Conservation (phyloP, 495 filamentous ascomycete genomes). For the Trichoderma virens region DNA sequence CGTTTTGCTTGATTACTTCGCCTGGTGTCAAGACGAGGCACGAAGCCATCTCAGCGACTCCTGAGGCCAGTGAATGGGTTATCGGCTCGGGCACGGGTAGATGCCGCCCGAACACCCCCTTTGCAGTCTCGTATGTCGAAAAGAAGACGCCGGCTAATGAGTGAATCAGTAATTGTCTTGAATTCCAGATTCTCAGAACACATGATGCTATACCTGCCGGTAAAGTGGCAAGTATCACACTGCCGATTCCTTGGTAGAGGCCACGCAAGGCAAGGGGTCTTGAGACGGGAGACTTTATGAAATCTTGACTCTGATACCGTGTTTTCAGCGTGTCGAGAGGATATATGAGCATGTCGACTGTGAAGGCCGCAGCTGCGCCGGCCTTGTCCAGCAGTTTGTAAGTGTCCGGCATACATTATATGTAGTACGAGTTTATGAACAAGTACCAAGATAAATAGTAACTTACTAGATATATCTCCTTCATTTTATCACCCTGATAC, state of each 20-base stretch:
- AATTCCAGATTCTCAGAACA: too few species aligned
- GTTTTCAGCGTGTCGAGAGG: conserved; percentile 84
- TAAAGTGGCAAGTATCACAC: conserved; percentile 78
- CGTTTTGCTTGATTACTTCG: conserved; percentile 90
- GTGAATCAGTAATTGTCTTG: conserved; percentile 1
- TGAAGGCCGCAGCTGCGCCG: conserved; percentile 73
- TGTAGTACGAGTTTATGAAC: background rate
- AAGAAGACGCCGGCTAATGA: conserved; percentile 84
- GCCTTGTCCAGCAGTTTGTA: conserved; percentile 41
- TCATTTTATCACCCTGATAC: background rate
- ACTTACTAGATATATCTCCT: conserved; percentile 9
- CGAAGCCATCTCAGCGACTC: conserved; percentile 67
- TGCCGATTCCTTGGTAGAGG: conserved; percentile 82
- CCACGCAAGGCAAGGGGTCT: conserved; percentile 53
- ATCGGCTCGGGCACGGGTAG: conserved; percentile 50
- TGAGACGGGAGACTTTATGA: conserved; percentile 39
- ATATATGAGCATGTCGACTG: conserved; percentile 73
- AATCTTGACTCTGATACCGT: conserved; percentile 70
- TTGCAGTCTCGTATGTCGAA: conserved; percentile 74
- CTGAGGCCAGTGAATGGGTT: conserved; percentile 64
- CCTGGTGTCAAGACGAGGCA: conserved; percentile 82
- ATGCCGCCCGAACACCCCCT: conserved; percentile 39
- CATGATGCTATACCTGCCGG: conserved; percentile 73
- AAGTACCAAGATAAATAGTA: background rate
- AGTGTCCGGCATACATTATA: background rate